Evolutionary conservation across 208 protist species (phyloP), one percentile per base, ranked within the genome.

Genomic region (Acanthamoeba castellanii): DNA sequence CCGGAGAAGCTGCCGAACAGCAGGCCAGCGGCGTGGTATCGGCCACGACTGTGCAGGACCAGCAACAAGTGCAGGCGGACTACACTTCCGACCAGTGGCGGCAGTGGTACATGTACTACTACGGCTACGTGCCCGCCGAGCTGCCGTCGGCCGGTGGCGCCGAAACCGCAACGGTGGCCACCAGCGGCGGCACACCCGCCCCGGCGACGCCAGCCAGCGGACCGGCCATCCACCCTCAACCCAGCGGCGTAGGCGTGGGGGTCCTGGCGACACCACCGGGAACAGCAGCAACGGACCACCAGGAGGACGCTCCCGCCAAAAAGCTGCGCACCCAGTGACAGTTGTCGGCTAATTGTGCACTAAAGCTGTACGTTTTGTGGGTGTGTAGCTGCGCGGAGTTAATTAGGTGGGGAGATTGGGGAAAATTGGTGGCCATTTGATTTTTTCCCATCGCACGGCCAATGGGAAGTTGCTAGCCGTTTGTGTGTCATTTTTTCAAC

Each of bases 91-190:
- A 84, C 13, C 74, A 84, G 74, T 84, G 74, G 74, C 32, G 74
- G 5, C 74, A 84, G 74, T 84, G 74, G 74, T 84, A 84, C 34
- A 14, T 50, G 37, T 84, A 84, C n/a, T 84, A 84, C 74, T 84
- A 84, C 37, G 74, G 74, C 32, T 84, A 84, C 45, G 45, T 84
- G 20, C 74, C 74, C 13, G 74, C 11, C 3, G 61, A 70, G 5
- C 61, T 70, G 9, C 61, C 61, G 3, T 8, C 61, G n/a, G 9
- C 61, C 9, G 16, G 9, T 16, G 16, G 25, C 61, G 61, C 61
- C n/a, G 57, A 9, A 25, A 64, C 57, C 20, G 9, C 57, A 9
- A 32, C 61, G 9, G 22, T 16, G 61, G 16, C 61, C 7, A 4
- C 61, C 61, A n/a, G 5, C 18, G 25, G n/a, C n/a, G 61, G 5